Evolutionary conservation across 768 basidiomycete genomes (phyloP).

Genomic region (Panus rudis): DNA sequence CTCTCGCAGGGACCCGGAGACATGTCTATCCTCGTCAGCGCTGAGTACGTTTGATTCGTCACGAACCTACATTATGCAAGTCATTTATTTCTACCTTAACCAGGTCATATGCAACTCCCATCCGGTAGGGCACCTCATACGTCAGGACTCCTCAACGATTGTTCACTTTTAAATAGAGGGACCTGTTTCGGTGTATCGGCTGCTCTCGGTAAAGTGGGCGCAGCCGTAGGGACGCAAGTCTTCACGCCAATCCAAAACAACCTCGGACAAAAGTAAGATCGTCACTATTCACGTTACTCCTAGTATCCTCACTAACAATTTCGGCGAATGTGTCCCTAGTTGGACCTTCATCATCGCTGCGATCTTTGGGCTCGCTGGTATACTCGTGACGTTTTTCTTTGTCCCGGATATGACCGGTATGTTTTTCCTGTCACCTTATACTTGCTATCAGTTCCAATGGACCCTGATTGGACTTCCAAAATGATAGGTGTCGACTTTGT

Average conservation of each 20-base stretch:
- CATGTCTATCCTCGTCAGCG: conserved; percentile 60
- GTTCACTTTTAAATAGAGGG: conserved; percentile 34
- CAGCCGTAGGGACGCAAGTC: conserved; percentile 63
- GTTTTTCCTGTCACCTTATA: too few species aligned
- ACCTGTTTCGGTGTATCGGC: conserved; percentile 67
- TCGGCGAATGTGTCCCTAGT: conserved; percentile 27
- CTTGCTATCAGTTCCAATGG: background rate
- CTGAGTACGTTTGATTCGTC: conserved; percentile 42
- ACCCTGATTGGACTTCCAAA: background rate
- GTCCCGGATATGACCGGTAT: conserved; percentile 57
- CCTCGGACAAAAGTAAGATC: conserved; percentile 52
- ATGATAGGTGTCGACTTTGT: conserved; percentile 44
- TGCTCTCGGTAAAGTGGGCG: conserved; percentile 64
- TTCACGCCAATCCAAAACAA: conserved; percentile 64
- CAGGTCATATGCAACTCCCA: conserved; percentile 58
- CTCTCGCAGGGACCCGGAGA: conserved; percentile 58
- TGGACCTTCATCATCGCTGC: conserved; percentile 68
- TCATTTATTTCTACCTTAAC: background rate
- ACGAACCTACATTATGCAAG: background rate
- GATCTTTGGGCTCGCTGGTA: conserved; percentile 57
- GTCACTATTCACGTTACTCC: background rate
- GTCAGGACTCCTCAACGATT: too few species aligned
- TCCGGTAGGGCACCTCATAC: too few species aligned
- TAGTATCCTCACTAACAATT: conserved; percentile 4
- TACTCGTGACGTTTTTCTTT: conserved; percentile 61